Percentiles rank a stretch among this genome's conserved stretches.
These are phyloP conservation scores for Phyllosticta citribraziliensis DNA, from an alignment of 2,329 filamentous ascomycete species.

Conservation along the genomic window DNA sequence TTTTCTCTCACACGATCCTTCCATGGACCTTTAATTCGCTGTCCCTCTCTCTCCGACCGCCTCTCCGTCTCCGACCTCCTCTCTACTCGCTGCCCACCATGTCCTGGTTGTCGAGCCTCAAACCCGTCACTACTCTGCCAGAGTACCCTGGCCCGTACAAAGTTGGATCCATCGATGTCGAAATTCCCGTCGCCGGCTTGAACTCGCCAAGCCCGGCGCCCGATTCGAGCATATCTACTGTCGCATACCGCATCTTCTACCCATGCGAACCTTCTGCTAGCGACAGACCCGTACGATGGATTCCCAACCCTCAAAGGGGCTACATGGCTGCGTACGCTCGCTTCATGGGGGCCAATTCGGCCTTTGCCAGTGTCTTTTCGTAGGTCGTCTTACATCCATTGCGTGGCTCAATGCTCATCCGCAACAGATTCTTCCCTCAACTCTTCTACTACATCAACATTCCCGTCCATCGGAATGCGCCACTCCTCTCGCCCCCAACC, in stretches of 20 bases:
- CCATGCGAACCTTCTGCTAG: conserved; percentile 45
- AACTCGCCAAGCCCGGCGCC: conserved; percentile 41
- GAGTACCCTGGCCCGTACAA: conserved; percentile 67
- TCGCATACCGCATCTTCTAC: conserved; percentile 77
- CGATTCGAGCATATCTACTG: conserved; percentile 50
- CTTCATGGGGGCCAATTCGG: conserved; percentile 58
- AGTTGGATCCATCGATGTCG: conserved; percentile 71
- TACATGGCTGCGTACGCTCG: conserved; percentile 66
- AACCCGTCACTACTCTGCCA: conserved; percentile 62
- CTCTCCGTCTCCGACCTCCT: neutral
- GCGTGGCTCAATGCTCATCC: neutral
- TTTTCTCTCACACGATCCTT: neutral
- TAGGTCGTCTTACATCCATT: conserved; percentile 15
- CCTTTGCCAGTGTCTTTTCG: conserved; percentile 32
- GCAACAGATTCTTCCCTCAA: conserved; percentile 53
- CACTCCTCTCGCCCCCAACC: conserved; percentile 41
- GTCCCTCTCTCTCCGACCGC: neutral
- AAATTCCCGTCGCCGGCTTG: conserved; percentile 56
- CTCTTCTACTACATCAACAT: conserved; percentile 65
- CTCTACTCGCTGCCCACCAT: conserved; percentile 17
- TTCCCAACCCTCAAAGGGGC: conserved; percentile 65
- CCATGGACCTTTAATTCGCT: neutral
- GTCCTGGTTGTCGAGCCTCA: conserved; percentile 41
- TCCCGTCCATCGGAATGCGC: conserved; percentile 62
- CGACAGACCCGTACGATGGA: conserved; percentile 60